A percentile compares a stretch with the other conserved stretches of the same genome.
These are phyloP conservation scores for Baorangia bicolor DNA, from an alignment of 768 basidiomycete species.

Conservation along the genomic window DNA sequence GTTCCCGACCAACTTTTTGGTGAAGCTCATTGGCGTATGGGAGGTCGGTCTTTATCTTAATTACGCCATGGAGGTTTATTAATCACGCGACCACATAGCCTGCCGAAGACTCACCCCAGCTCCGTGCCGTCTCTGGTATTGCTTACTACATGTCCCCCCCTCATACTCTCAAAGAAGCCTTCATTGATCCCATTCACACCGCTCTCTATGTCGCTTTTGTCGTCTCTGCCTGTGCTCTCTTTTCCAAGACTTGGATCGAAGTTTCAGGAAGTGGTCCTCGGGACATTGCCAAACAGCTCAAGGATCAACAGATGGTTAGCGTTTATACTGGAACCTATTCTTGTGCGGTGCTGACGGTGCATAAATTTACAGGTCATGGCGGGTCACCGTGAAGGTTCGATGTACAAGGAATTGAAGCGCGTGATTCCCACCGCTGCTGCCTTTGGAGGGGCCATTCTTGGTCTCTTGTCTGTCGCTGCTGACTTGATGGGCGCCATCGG, in stretches of 20 bases:
- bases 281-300: constrained; percentile 96
- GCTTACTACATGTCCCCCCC: constrained; percentile 99
- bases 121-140: constrained; percentile 85
- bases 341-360: background rate
- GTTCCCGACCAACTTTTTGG: constrained; percentile 90
- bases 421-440: constrained; percentile 98
- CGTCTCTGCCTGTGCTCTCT: constrained; percentile 90
- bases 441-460: constrained; percentile 96
- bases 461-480: constrained; percentile 84
- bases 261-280: constrained; percentile 94
- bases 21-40: constrained; percentile 93
- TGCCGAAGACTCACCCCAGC: constrained; percentile 90
- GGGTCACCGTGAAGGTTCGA: constrained; percentile 92
- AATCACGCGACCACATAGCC: constrained; percentile 53
- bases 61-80: background rate
- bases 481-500: constrained; percentile 97
- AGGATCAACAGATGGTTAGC: constrained; percentile 94
- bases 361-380: constrained; percentile 59
- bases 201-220: constrained; percentile 90
- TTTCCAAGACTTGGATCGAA: constrained; percentile 99
- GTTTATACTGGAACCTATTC: background rate
- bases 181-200: constrained; percentile 94
- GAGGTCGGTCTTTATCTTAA: constrained; percentile 59
- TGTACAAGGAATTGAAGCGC: constrained; percentile 99
- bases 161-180: constrained; percentile 84